Percentiles rank a stretch among this genome's conserved stretches.
Conservation (phyloP, 2,329 filamentous ascomycete genomes). For the Periconia sp. region DNA sequence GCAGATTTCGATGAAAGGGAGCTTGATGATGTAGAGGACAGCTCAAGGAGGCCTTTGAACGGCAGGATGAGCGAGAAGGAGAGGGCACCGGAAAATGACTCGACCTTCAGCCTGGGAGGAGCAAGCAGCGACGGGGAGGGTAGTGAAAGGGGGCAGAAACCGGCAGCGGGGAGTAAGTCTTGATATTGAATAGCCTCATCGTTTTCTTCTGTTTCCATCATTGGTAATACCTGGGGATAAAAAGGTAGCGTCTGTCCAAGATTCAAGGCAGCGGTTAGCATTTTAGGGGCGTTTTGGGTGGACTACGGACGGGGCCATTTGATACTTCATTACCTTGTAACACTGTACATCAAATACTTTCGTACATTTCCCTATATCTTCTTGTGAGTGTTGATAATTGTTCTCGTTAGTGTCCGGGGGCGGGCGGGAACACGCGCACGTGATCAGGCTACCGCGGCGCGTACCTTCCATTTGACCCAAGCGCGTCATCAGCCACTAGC, state of each 20-base stretch:
- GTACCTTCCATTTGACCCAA: conserved; percentile 27
- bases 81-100: conserved; percentile 41
- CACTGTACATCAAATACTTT: not conserved
- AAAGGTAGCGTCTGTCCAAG: not conserved
- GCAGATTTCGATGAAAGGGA: conserved; percentile 68
- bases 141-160: conserved; percentile 41
- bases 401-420: not conserved
- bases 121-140: conserved; percentile 48
- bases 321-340: not conserved
- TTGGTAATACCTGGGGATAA: not conserved
- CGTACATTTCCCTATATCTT: not conserved
- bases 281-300: not conserved
- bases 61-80: conserved; percentile 32
- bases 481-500: conserved; percentile 40
- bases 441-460: conserved; percentile 17
- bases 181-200: conserved; percentile 12
- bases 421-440: conserved; percentile 2
- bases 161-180: conserved; percentile 30
- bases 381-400: not conserved
- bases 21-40: conserved; percentile 59
- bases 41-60: conserved; percentile 28
- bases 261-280: not conserved
- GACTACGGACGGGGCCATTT: not conserved
- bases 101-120: conserved; percentile 57
- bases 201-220: not conserved